phyloP scores from a whole-genome alignment of 345 rosid species.

The Raphanus raphanistrum region DNA sequence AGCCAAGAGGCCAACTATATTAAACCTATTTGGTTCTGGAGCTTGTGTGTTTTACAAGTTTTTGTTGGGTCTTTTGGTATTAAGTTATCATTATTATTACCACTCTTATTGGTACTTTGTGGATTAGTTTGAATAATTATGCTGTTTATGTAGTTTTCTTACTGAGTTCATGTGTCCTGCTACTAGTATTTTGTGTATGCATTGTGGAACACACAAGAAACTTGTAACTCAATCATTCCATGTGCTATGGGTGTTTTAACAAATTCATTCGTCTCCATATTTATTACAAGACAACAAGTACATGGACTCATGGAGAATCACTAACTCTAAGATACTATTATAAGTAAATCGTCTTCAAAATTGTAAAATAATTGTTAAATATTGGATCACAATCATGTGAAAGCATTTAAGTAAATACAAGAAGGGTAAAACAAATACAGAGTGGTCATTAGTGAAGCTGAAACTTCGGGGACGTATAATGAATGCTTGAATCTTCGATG shows the following conservation, averaged over 20 bases:
- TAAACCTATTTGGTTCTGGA: slow-evolving; percentile 27
- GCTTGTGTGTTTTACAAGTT: slow-evolving; percentile 24
- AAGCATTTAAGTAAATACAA: background rate
- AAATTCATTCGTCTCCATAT: background rate
- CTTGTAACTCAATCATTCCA: background rate
- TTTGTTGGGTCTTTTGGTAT: slow-evolving; percentile 10
- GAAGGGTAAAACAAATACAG: background rate
- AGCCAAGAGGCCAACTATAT: slow-evolving; percentile 28
- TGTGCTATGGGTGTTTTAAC: background rate
- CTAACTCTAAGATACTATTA: background rate
- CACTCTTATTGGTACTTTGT: slow-evolving; percentile 20
- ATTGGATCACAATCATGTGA: background rate
- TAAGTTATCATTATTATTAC: slow-evolving; percentile 16
- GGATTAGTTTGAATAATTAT: slow-evolving; percentile 23
- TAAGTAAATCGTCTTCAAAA: background rate
- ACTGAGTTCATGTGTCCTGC: background rate
- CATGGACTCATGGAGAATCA: background rate
- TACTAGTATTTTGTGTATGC: background rate
- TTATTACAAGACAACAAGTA: background rate
- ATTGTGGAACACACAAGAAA: background rate
- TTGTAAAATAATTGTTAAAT: background rate
- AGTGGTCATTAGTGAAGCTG: background rate
- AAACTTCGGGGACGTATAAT: background rate
- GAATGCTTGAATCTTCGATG: background rate
- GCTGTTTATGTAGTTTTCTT: background rate